Evolutionary conservation across 2,329 filamentous ascomycete species (phyloP).

Genomic region (Clarireedia homoeocarpa): DNA sequence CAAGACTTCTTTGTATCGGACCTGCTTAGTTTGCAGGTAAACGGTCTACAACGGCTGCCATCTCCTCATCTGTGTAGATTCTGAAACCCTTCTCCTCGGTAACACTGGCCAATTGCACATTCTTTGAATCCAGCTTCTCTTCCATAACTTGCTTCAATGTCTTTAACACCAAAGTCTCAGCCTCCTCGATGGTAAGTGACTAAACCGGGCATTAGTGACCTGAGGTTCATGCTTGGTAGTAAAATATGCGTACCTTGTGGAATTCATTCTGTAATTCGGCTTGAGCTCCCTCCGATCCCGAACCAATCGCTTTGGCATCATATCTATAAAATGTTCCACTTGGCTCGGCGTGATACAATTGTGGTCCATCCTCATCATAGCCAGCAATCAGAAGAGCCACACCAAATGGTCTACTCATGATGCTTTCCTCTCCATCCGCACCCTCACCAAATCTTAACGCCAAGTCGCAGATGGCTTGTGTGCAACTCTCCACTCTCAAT

Average conservation of each 20-base stretch:
- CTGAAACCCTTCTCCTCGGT: conserved; percentile 97
- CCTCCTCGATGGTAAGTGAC: conserved; percentile 86
- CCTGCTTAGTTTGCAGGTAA: conserved; percentile 54
- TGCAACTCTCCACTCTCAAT: conserved; percentile 93
- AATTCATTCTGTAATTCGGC: conserved; percentile 98
- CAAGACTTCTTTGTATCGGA: conserved; percentile 2
- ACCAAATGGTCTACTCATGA: conserved; percentile 96
- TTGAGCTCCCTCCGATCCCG: conserved; percentile 93
- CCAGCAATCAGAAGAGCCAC: conserved; percentile 94
- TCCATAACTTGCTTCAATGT: conserved; percentile 99
- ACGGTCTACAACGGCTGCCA: conserved; percentile 84
- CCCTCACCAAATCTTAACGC: conserved; percentile 95
- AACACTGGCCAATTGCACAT: conserved; percentile 94
- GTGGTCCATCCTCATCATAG: conserved; percentile 93
- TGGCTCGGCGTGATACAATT: conserved; percentile 95
- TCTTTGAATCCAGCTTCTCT: conserved; percentile 98
- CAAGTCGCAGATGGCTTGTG: conserved; percentile 96
- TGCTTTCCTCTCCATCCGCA: conserved; percentile 94
- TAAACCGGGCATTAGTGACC: conserved; percentile 27
- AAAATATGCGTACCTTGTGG: conserved; percentile 57
- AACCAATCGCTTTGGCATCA: conserved; percentile 97
- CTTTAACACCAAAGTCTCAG: conserved; percentile 92
- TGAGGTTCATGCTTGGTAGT: not conserved
- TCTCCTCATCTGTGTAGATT: conserved; percentile 97
- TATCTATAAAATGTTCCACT: conserved; percentile 98